Evolutionary conservation across 169 alveolate species (phyloP), one percentile per base, ranked within the genome.

Genomic region (Cryptosporidium baileyi): DNA sequence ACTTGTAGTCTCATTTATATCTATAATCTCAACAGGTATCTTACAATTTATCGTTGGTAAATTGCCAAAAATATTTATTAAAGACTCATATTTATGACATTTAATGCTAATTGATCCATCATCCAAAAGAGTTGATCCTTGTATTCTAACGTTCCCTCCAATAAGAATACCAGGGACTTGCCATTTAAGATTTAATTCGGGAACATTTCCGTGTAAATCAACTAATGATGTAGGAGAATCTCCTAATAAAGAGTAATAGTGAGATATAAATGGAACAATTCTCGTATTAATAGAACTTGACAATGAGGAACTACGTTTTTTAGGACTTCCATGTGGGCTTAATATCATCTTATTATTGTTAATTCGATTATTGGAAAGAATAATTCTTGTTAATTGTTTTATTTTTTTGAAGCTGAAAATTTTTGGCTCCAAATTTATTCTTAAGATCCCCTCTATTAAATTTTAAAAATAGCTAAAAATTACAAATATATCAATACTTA

Each of bases 21-120:
- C 85, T 22, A 74, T 54, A 8, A 74, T 74, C 38, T 74, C 85
- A 7, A 74, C 85, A 5, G 85, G 85, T 17, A 74, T 57, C 61
- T 74, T 74, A 47, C 85, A 74, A 0, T 38, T 74, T 19, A 74
- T 74, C 15, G 85, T 40, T 11, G 85, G 67, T 34, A 74, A n/a
- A 19, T 60, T 40, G 24, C 61, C 49, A 38, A 74, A 74, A 11
- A 74, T 11, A 22, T 34, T 43, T 22, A 34, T 22, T 0, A 74
- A 26, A n/a, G 85, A 4, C 11, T 74, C 34, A 19, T 57, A 32
- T 15, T 60, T 67, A 9, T 28, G 19, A 9, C 67, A 13, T 40
- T 41, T 74, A 8, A 74, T 74, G 19, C 60, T 54, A 9, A 74
- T 17, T 30, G 54, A 40, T 22, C 67, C 67, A 13, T 74, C 28